These are phyloP conservation scores for Tinospora cordifolia DNA, from an alignment of 164 flowering plant genomes.

Conservation along the genomic window DNA sequence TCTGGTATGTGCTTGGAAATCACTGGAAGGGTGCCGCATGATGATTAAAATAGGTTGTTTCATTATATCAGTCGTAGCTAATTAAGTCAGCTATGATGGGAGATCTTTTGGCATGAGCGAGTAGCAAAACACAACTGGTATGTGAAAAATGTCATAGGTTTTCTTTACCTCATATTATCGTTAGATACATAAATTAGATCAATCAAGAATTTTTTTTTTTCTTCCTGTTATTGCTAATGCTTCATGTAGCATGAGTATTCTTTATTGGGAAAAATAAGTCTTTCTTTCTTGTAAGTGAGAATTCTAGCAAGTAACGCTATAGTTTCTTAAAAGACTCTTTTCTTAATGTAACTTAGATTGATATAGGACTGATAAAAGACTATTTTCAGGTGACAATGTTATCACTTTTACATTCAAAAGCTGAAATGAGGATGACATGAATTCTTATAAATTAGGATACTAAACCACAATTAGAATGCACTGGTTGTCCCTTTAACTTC, in stretches of 20 bases:
- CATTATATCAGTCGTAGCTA: conserved; percentile 13
- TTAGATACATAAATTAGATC: not conserved
- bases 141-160: conserved; percentile 23
- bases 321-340: too few species aligned
- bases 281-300: too few species aligned
- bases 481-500: too few species aligned
- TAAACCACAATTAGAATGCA: too few species aligned
- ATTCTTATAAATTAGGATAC: too few species aligned
- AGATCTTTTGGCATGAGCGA: conserved; percentile 19
- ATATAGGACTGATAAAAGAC: too few species aligned
- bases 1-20: conserved; percentile 75
- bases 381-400: too few species aligned
- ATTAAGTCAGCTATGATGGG: conserved; percentile 12
- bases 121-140: conserved; percentile 12
- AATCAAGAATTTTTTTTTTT: not conserved
- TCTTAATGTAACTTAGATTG: too few species aligned
- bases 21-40: conserved; percentile 94
- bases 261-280: too few species aligned
- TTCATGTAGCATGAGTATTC: not conserved
- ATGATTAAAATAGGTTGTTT: conserved; percentile 25
- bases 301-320: too few species aligned
- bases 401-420: too few species aligned
- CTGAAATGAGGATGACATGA: too few species aligned
- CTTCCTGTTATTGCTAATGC: not conserved
- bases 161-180: conserved; percentile 10